Evolutionary conservation across 805 yeast species (phyloP).

Genomic region (Wickerhamomyces rabaulensis): DNA sequence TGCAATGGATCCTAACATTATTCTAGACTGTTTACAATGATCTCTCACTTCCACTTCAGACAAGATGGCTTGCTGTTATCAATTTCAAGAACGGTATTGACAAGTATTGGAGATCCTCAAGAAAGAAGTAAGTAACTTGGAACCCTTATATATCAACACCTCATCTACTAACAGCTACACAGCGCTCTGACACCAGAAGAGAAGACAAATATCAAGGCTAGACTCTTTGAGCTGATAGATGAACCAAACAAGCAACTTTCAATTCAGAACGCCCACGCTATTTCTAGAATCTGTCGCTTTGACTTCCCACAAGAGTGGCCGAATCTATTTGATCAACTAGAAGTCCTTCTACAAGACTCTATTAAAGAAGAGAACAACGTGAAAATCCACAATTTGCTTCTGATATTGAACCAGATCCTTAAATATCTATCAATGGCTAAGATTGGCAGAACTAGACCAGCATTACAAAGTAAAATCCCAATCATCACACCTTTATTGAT

Average conservation of each 20-base stretch:
- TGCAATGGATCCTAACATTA: slow-evolving; percentile 7
- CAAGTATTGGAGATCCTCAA: slow-evolving; percentile 73
- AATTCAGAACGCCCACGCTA: slow-evolving; percentile 80
- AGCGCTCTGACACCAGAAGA: slow-evolving; percentile 57
- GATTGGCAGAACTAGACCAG: slow-evolving; percentile 77
- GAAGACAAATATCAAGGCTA: slow-evolving; percentile 53
- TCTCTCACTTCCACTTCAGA: slow-evolving; percentile 50
- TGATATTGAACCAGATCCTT: slow-evolving; percentile 70
- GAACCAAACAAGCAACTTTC: slow-evolving; percentile 73
- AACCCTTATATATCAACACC: not conserved
- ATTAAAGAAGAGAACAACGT: slow-evolving; percentile 41
- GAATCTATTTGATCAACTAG: slow-evolving; percentile 60
- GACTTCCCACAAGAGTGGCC: slow-evolving; percentile 94
- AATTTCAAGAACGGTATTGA: slow-evolving; percentile 87
- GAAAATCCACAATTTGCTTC: slow-evolving; percentile 55
- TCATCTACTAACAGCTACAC: not conserved
- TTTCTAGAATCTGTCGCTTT: slow-evolving; percentile 69
- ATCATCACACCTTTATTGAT: slow-evolving; percentile 54
- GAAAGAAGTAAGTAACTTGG: slow-evolving; percentile 36
- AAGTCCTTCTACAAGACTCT: slow-evolving; percentile 38
- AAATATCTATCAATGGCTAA: slow-evolving; percentile 71
- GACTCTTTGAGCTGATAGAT: slow-evolving; percentile 53
- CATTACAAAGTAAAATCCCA: slow-evolving; percentile 69
- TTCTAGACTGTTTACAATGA: slow-evolving; percentile 53
- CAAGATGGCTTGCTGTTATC: slow-evolving; percentile 83